Conservation (phyloP, 2,329 filamentous ascomycete species). For the Fusarium penzigii region DNA sequence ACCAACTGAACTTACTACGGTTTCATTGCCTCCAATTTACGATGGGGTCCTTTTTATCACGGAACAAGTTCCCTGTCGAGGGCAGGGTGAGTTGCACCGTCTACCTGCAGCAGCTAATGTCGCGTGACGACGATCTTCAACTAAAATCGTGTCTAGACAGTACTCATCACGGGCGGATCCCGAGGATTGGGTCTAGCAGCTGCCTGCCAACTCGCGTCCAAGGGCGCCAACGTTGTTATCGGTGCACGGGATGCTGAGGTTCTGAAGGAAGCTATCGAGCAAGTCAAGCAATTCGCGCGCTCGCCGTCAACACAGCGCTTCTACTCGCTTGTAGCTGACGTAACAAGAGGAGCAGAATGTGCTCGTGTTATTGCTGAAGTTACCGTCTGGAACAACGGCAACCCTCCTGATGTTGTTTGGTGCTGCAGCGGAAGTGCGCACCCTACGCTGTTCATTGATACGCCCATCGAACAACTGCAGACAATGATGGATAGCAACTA, state of each 20-base stretch:
- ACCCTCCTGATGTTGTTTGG: slow-evolving; percentile 10
- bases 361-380: slow-evolving; percentile 10
- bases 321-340: slow-evolving; percentile 8
- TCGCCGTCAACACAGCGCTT: slow-evolving; percentile 9
- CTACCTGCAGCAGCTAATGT: accelerated
- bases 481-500: slow-evolving; percentile 24
- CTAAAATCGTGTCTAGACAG: slow-evolving; percentile 8
- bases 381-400: slow-evolving; percentile 10
- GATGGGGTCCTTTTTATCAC: slow-evolving; percentile 11
- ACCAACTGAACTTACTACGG: no score
- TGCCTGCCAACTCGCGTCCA: slow-evolving; percentile 14
- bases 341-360: slow-evolving; percentile 11
- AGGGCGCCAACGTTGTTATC: slow-evolving; percentile 13
- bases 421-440: slow-evolving; percentile 20
- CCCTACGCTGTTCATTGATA: slow-evolving; percentile 18
- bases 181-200: slow-evolving; percentile 15
- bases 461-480: slow-evolving; percentile 16
- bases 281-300: slow-evolving; percentile 11
- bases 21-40: no score
- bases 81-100: background rate
- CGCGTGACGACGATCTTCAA: no score
- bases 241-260: slow-evolving; percentile 4
- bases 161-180: slow-evolving; percentile 17
- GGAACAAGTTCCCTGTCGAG: slow-evolving; percentile 10
- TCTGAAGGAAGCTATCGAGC: slow-evolving; percentile 6